phyloP scores from a whole-genome alignment of 2,329 filamentous ascomycete species.

The Pestalotiopsis sp. region DNA sequence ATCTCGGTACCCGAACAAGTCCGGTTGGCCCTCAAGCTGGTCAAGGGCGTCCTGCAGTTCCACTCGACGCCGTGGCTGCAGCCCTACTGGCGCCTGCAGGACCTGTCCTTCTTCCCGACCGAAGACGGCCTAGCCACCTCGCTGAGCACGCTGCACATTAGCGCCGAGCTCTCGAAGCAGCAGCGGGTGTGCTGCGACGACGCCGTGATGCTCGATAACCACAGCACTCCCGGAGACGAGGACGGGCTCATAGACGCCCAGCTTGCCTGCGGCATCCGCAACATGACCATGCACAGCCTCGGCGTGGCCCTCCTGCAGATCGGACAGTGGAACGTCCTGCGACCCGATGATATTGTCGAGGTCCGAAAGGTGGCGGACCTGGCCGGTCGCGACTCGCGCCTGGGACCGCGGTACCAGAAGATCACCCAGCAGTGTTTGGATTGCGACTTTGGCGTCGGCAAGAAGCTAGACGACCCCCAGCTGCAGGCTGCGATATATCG shows the following conservation, averaged over 20 bases:
- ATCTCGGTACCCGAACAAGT: slow-evolving; percentile 17
- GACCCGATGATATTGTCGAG: slow-evolving; percentile 23
- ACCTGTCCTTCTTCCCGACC: slow-evolving; percentile 18
- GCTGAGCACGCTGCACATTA: slow-evolving; percentile 19
- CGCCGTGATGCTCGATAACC: neutral
- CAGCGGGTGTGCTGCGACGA: neutral
- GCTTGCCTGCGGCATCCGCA: slow-evolving; percentile 23
- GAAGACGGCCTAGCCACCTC: slow-evolving; percentile 15
- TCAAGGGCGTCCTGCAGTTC: slow-evolving; percentile 18
- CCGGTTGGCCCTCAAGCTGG: slow-evolving; percentile 14
- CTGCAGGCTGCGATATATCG: slow-evolving; percentile 23
- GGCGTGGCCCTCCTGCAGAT: slow-evolving; percentile 31
- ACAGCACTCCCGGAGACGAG: neutral
- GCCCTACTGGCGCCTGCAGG: slow-evolving; percentile 15
- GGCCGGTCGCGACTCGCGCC: slow-evolving; percentile 10
- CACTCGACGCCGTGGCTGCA: slow-evolving; percentile 20
- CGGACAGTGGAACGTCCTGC: slow-evolving; percentile 22
- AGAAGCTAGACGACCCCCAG: slow-evolving; percentile 18
- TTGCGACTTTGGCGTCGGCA: slow-evolving; percentile 27
- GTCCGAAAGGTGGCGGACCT: slow-evolving; percentile 22
- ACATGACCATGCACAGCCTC: slow-evolving; percentile 27
- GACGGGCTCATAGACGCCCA: slow-evolving; percentile 15
- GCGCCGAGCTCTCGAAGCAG: slow-evolving; percentile 14
- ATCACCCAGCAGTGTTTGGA: slow-evolving; percentile 27
- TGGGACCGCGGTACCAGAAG: slow-evolving; percentile 23